Evolutionary conservation across 2,329 filamentous ascomycete genomes (phyloP).

Genomic region (Beauveria sp.): DNA sequence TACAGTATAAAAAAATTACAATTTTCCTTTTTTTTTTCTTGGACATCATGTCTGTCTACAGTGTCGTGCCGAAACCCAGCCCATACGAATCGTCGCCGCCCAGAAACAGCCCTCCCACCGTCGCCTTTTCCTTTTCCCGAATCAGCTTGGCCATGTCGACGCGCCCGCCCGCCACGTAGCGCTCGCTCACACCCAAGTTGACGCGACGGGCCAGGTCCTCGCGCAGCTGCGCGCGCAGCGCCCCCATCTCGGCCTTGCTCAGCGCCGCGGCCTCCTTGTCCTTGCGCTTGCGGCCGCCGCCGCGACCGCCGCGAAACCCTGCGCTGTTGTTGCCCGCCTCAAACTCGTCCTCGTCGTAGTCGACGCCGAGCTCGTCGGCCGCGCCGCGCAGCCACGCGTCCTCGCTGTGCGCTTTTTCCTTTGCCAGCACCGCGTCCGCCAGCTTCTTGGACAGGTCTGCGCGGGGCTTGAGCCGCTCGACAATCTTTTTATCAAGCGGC

Average conservation of each 20-base stretch:
- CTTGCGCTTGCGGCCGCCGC: constrained; percentile 65
- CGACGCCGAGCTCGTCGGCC: constrained; percentile 87
- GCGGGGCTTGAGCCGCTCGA: constrained; percentile 67
- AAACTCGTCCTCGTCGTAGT: constrained; percentile 87
- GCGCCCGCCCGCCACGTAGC: constrained; percentile 74
- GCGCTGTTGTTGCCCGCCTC: constrained; percentile 58
- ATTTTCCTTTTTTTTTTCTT: neutral
- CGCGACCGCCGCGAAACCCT: constrained; percentile 58
- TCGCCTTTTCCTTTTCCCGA: constrained; percentile 46
- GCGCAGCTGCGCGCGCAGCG: constrained; percentile 63
- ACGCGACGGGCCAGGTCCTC: constrained; percentile 63
- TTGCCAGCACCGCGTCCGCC: constrained; percentile 73
- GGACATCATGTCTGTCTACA: constrained; percentile 3
- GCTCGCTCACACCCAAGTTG: constrained; percentile 81
- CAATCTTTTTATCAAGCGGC: constrained; percentile 74
- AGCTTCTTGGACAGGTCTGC: constrained; percentile 79
- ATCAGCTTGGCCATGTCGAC: constrained; percentile 73
- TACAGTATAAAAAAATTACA: neutral
- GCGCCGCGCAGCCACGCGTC: constrained; percentile 78
- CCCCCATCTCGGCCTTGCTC: constrained; percentile 66
- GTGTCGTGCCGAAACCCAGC: constrained; percentile 10
- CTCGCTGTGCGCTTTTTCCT: constrained; percentile 77
- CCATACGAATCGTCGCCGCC: constrained; percentile 57
- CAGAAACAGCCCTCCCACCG: constrained; percentile 25
- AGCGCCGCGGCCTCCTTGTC: constrained; percentile 61